Evolutionary conservation across 2,329 filamentous ascomycete species (phyloP), one percentile per base, ranked within the genome.

Genomic region (Acarospora socialis): DNA sequence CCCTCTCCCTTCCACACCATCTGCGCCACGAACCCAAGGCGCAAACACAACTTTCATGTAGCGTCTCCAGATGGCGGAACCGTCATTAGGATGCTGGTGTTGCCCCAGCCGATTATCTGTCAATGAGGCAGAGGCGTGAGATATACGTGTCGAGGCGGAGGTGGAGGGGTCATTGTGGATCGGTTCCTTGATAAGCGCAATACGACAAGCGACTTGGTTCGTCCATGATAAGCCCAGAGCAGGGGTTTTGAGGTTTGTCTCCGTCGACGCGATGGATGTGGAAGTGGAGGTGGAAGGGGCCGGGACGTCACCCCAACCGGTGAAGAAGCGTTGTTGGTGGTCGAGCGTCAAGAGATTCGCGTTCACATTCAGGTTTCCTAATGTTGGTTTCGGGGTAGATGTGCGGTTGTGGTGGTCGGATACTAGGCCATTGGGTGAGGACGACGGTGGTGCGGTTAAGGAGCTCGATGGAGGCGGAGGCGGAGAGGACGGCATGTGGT

Each of bases 301-400:
- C 10, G 66, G 59, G 34, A 74, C 65, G 52, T 92, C 81, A 14
- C 87, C 84, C 87, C 90, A 94, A 41, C 90, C 86, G 3, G 86
- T 92, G 57, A 94, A 92, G 72, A 86, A 94, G 25, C 81, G 71
- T 53, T 94, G 83, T 55, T 95, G 87, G 54, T 94, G 81, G 45
- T 92, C 77, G 6, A 94, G 69, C 19, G 72, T 68, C 21, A 94
- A 63, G 4, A 19, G 14, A 10, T 17, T 30, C 12, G 3, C 71
- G 65, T 24, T 50, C 52, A 12, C 52, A 50, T 10, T 46, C 45
- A 2, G 52, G 46, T 22, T 55, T 37, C 47, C 54, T 28, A 49
- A 66, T 26, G 50, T 56, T n/a, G n/a, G n/a, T n/a, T n/a, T n/a
- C n/a, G n/a, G 20, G 51, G 55, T 49, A 43, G 48, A 43, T 14